Base-by-base conservation (phyloP, 331 rosid species). In the Acacia concinna region DNA sequence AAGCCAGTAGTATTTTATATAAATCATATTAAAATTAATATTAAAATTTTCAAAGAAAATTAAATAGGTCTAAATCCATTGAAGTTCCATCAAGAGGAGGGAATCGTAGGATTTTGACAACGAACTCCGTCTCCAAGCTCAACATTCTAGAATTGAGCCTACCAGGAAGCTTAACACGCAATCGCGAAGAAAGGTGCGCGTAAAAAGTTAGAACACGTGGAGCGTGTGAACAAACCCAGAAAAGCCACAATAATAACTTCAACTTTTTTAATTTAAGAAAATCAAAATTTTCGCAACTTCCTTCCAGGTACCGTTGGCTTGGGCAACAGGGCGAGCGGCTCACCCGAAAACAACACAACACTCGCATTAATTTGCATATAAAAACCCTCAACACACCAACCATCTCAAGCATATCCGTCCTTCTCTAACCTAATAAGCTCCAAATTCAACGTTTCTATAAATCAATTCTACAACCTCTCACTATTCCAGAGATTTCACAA, bases 201-300 rank as follows among this genome's bases (percentile, higher is more conserved):
- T 56, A 51, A 37, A 73, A 40, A 37, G 51, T 12, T 56, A 40
- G 9, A 56, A 56, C 78, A 73, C 78, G 68, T 15, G 67, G 17
- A 54, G 37, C 28, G 66, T 35, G 77, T 73, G 77, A 54, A 73
- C 14, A 12, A 62, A 21, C 21, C 18, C 18, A 60, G 3, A 32
- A 64, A 28, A 56, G 38, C 20, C 4, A 44, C 34, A 23, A 6
- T 4, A 15, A 27, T 43, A 27, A 69, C 43, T 5, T 62, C 17
- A 3, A 46, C 1, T 0, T 7, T n/a, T 52, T n/a, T 3, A 67
- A 67, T 37, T n/a, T 13, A 1, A 68, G 0, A 68, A 38, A 23
- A 21, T 44, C 72, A 38, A 20, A 8, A 4, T 12, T 27, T 44
- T 30, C 2, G 56, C 27, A 43, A 44, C 25, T 51, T 43, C 74